These are phyloP conservation scores for Schizothecium vesticola DNA, from an alignment of 495 filamentous ascomycete genomes.

Conservation along the genomic window DNA sequence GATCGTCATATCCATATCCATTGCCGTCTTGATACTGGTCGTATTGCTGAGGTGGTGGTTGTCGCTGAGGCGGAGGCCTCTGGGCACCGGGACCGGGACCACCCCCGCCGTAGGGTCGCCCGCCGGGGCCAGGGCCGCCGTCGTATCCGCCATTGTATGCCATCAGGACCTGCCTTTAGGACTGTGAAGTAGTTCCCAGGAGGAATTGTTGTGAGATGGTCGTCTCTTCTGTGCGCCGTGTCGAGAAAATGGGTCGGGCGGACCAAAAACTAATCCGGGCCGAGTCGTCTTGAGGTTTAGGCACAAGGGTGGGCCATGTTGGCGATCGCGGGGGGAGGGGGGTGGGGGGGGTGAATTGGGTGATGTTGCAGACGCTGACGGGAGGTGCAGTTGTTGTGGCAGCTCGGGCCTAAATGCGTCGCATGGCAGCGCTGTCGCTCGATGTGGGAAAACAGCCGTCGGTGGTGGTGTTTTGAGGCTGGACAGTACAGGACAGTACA, in stretches of 20 bases:
- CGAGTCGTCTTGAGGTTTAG: slow-evolving; percentile 4
- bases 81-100: slow-evolving; percentile 37
- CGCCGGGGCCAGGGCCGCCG: slow-evolving; percentile 24
- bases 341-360: not conserved
- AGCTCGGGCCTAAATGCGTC: slow-evolving; percentile 2
- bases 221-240: not conserved
- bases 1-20: slow-evolving; percentile 47
- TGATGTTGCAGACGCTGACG: not conserved
- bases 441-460: not conserved
- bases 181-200: not conserved
- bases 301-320: slow-evolving; percentile 9
- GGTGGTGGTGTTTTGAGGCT: not conserved
- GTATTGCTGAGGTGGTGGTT: slow-evolving; percentile 39
- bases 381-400: not conserved
- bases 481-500: not conserved
- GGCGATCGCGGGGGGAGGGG: not conserved
- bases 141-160: slow-evolving; percentile 46
- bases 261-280: not conserved
- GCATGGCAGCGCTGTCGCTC: slow-evolving; percentile 10
- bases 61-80: slow-evolving; percentile 42
- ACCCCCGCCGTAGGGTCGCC: slow-evolving; percentile 37
- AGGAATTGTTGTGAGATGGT: not conserved
- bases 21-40: slow-evolving; percentile 50
- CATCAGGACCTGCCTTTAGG: slow-evolving; percentile 28
- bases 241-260: not conserved